Percentiles rank a stretch among this genome's conserved stretches.
phyloP scores from a whole-genome alignment of 768 basidiomycete species.

The Russula virescens region DNA sequence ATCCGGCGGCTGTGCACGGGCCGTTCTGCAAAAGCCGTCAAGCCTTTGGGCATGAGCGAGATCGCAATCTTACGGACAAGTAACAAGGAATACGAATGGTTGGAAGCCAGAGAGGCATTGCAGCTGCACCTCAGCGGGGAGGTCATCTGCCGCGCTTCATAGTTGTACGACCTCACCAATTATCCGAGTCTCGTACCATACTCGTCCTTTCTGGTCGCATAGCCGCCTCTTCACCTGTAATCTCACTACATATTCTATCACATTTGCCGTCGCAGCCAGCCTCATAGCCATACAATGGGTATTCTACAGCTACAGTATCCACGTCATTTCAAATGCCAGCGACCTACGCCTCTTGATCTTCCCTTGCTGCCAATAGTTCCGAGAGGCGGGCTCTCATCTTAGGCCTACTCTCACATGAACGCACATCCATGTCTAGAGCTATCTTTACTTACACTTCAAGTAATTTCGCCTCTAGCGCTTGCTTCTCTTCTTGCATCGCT shows the following conservation, averaged over 20 bases:
- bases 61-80: constrained; percentile 78
- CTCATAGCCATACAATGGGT: not conserved
- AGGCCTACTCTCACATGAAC: constrained; percentile 43
- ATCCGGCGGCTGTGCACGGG: constrained; percentile 78
- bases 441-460: constrained; percentile 67
- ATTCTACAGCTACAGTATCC: not conserved
- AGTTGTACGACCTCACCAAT: not conserved
- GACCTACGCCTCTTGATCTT: constrained; percentile 18
- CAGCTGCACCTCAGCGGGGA: constrained; percentile 75
- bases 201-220: not conserved
- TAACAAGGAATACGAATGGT: constrained; percentile 68
- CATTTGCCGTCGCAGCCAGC: not conserved
- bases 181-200: not conserved
- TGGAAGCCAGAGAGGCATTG: constrained; percentile 92
- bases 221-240: not conserved
- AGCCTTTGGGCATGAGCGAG: constrained; percentile 88
- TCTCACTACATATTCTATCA: not conserved
- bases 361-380: constrained; percentile 46
- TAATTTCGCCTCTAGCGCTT: constrained; percentile 76
- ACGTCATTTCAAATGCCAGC: not conserved
- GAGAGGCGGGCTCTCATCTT: constrained; percentile 73
- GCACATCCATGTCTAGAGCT: not conserved
- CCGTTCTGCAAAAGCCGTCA: constrained; percentile 69
- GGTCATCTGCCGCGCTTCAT: constrained; percentile 69
- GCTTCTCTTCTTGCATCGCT: constrained; percentile 92